Evolutionary conservation across 139 green algal species (phyloP), one percentile per base, ranked within the genome.

Genomic region (Pleodorina starrii): DNA sequence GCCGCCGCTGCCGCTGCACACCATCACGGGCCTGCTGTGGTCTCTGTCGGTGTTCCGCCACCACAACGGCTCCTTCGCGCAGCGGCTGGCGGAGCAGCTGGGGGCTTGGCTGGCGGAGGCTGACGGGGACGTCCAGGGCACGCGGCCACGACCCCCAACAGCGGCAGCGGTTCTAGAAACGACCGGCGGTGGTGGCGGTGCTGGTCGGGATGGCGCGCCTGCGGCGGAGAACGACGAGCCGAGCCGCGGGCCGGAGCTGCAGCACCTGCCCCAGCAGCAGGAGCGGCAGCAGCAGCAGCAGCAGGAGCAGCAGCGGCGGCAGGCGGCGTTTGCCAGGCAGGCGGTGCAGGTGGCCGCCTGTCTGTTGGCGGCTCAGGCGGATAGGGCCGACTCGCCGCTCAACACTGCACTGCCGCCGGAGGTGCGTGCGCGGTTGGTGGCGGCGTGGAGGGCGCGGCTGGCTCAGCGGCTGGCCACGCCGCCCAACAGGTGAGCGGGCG

Each of bases 31-130:
- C 1, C 74, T 91, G 80, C 68, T 93, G 32, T 91, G 89, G 86
- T 60, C 68, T n/a, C 63, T 93, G 40, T 77, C 90, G 2, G 66
- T 90, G 29, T 73, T 93, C 54, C 59, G 86, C 1, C 79, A 93
- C 78, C 90, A 91, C 71, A 77, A 74, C 54, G 54, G 78, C 72
- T 38, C 71, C n/a, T 78, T 93, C n/a, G 76, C 59, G 16, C 76
- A 68, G 25, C 50, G 57, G 21, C 84, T 92, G 38, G 35, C 83
- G 5, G 25, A 11, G 48, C 84, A 92, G 83, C 89, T 92, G 36
- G 84, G 60, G 21, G 78, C 16, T 35, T 71, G 84, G 38, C 11
- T 68, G 36, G 25, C 23, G 6, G 44, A 68, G 43, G 43, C n/a
- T n/a, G n/a, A n/a, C n/a, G n/a, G n/a, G n/a, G n/a, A n/a, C n/a